A percentile compares a stretch with the other conserved stretches of the same genome.
phyloP scores from a whole-genome alignment of 768 basidiomycete species.

The Cystobasidium tubakii region DNA sequence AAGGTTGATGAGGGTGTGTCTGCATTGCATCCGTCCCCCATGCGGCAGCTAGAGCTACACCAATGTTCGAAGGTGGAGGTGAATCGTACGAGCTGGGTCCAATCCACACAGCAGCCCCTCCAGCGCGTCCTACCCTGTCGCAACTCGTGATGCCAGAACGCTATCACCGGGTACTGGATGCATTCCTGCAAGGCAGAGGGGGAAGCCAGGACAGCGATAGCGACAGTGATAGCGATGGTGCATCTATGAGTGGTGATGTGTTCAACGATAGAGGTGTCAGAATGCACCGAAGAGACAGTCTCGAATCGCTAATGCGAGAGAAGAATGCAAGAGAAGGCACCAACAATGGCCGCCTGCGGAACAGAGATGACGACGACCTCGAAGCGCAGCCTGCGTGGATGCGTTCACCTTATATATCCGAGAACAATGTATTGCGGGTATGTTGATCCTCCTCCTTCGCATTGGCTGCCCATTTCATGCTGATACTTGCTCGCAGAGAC shows the following conservation, averaged over 20 bases:
- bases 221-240: not conserved
- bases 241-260: not conserved
- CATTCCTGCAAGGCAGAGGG: not conserved
- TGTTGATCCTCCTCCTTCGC: not conserved
- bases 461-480: not conserved
- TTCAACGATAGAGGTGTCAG: no score
- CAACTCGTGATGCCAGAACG: slow-evolving; percentile 4
- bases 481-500: slow-evolving; percentile 9
- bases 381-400: slow-evolving; percentile 24
- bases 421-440: slow-evolving; percentile 7
- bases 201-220: slow-evolving; percentile 6
- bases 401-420: not conserved
- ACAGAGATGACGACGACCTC: slow-evolving; percentile 2
- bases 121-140: not conserved
- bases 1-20: not conserved
- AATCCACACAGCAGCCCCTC: not conserved
- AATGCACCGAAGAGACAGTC: not conserved
- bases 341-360: not conserved
- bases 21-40: not conserved
- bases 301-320: not conserved
- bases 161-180: not conserved
- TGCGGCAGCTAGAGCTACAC: not conserved
- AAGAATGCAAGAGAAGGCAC: slow-evolving; percentile 6
- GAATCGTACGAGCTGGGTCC: not conserved
- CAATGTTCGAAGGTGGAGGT: not conserved